Percentiles rank a stretch among this genome's conserved stretches.
Evolutionary conservation across 495 filamentous ascomycete genomes (phyloP).

Genomic region (Neurospora sp.): DNA sequence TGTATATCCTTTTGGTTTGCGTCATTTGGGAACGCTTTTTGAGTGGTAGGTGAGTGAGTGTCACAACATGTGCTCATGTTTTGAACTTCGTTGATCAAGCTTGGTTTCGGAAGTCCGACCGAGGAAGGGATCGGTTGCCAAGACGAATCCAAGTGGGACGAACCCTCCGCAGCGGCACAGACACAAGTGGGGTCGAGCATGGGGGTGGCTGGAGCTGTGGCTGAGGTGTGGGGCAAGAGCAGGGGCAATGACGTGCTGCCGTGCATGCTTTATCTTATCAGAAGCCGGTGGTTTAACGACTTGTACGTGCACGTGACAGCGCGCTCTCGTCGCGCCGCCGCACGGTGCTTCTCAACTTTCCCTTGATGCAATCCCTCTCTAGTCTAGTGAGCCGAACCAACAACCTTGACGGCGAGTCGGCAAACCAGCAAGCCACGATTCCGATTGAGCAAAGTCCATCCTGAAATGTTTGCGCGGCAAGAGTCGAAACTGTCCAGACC

Average conservation of each 20-base stretch:
- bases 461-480: not conserved
- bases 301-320: conserved; percentile 13
- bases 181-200: not conserved
- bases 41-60: not conserved
- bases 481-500: not conserved
- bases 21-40: not conserved
- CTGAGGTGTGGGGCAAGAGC: not conserved
- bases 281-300: not conserved
- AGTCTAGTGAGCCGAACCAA: not conserved
- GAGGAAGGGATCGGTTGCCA: not conserved
- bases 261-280: not conserved
- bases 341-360: not conserved
- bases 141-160: not conserved
- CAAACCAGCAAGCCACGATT: not conserved
- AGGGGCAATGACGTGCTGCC: not conserved
- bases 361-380: not conserved
- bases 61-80: not conserved
- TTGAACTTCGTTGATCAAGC: not conserved
- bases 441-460: not conserved
- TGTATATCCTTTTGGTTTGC: not conserved
- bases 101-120: not conserved
- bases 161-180: not conserved
- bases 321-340: conserved; percentile 11
- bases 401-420: not conserved
- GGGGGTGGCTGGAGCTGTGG: not conserved